Evolutionary conservation across 176 grass and related monocot species (phyloP), one percentile per base, ranked within the genome.

Genomic region (Phoenix roebelenii): DNA sequence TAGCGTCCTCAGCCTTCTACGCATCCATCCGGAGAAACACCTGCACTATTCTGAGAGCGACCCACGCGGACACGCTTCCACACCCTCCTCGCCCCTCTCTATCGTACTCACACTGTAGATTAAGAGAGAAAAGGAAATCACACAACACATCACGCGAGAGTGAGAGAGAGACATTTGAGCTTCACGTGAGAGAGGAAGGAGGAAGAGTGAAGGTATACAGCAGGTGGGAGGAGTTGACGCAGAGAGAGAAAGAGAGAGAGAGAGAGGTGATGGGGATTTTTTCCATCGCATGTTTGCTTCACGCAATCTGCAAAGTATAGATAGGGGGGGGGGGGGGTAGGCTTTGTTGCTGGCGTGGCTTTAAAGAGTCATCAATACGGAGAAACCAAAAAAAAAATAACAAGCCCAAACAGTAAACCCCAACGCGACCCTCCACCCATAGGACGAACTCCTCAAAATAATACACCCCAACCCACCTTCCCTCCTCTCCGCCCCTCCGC

Each of bases 291-390:
- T 88, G 87, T 66, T 97, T 91, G 83, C 87, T 97, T 97, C 87
- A 97, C 87, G 92, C 92, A 97, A 97, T 72, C 71, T 73, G 83
- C 87, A 67, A 85, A 63, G 80, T 68, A 67, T 54, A 71, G 63
- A 84, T 76, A 82, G 77, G 14, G 82, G 60, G 79, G 79, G 20
- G 79, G 79, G 79, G 79, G 20, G 79, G 79, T 76, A 79, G 83
- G 80, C 67, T 80, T 72, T 25, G 63, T 60, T 87, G 74, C 86
- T 90, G 80, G 78, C 91, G 91, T 96, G 86, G 86, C 91, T 90
- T 96, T 96, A 82, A 96, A 96, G 91, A 83, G 80, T 89, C 80
- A 87, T 87, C 86, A 86, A 86, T 81, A 74, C 86, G 77, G 69
- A 74, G 81, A 82, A 85, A 85, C 68, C 66, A 91, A 85, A 88